Evolutionary conservation across 352 stramenopile genomes (phyloP).

Genomic region (Aphanomyces stellatus): DNA sequence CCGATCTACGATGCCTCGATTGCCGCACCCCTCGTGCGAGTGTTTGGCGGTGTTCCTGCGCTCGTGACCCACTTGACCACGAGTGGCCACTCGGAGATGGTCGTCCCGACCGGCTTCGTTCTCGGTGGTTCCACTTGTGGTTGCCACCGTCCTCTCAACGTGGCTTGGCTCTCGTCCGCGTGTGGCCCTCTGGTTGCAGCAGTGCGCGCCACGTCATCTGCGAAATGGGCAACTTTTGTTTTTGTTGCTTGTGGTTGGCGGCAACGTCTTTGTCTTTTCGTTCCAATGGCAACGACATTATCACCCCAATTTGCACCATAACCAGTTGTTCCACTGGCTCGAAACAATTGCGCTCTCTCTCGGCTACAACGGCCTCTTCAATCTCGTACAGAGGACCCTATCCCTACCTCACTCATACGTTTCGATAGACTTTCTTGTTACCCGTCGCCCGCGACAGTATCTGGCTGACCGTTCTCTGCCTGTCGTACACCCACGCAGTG

Average conservation of each 20-base stretch:
- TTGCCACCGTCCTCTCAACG: not conserved
- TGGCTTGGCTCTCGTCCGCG: not conserved
- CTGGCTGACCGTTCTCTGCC: conserved; percentile 72
- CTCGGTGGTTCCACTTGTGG: not conserved
- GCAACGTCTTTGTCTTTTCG: not conserved
- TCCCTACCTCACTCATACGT: not conserved
- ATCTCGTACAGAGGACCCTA: conserved; percentile 59
- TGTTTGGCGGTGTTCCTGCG: no score
- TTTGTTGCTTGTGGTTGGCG: not conserved
- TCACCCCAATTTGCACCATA: not conserved
- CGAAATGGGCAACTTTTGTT: not conserved
- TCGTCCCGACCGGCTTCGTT: not conserved
- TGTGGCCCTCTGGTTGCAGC: not conserved
- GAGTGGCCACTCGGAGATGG: not conserved
- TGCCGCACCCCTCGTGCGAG: no score
- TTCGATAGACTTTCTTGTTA: conserved; percentile 17
- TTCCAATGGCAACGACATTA: not conserved
- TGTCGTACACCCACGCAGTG: conserved; percentile 80
- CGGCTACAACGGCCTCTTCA: conserved; percentile 31
- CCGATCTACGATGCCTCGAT: no score
- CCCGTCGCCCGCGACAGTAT: conserved; percentile 64
- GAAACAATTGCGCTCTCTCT: not conserved
- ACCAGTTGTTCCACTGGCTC: not conserved
- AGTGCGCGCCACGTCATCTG: not conserved
- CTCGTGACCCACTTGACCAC: no score